Percentiles rank a stretch among this genome's conserved stretches.
Conservation (phyloP, 2,329 filamentous ascomycete genomes). For the Aspergillus hiratsukae region DNA sequence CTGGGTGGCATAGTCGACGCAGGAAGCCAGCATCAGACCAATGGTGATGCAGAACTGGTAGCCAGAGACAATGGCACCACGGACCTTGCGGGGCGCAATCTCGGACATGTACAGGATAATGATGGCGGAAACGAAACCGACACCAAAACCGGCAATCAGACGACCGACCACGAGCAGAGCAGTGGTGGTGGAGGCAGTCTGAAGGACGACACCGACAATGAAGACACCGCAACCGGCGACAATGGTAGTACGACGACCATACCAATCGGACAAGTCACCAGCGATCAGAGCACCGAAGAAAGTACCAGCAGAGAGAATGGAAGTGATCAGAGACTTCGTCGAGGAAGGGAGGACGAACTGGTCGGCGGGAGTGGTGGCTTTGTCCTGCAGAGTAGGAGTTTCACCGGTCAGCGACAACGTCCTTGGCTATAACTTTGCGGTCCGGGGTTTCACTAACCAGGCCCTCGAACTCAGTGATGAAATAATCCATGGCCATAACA, state of each 20-base stretch:
- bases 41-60: conserved; percentile 83
- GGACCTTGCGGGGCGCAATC: conserved; percentile 68
- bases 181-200: conserved; percentile 55
- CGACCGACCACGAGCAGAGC: conserved; percentile 67
- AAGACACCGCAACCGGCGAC: conserved; percentile 70
- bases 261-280: conserved; percentile 70
- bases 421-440: neutral
- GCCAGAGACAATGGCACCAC: conserved; percentile 72
- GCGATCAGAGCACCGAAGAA: conserved; percentile 76
- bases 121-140: conserved; percentile 75
- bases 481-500: conserved; percentile 49
- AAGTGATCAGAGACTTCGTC: conserved; percentile 62
- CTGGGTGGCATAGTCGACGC: conserved; percentile 69
- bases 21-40: conserved; percentile 69
- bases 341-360: conserved; percentile 44
- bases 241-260: conserved; percentile 62
- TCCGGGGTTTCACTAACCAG: conserved; percentile 22
- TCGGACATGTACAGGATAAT: conserved; percentile 87
- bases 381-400: conserved; percentile 13
- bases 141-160: conserved; percentile 70
- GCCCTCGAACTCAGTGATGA: conserved; percentile 39
- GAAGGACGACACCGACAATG: conserved; percentile 62
- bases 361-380: conserved; percentile 25
- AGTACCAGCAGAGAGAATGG: conserved; percentile 71
- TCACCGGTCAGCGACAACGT: neutral